A percentile compares a stretch with the other conserved stretches of the same genome.
Evolutionary conservation across 768 basidiomycete genomes (phyloP).

Genomic region (Artomyces pyxidatus): DNA sequence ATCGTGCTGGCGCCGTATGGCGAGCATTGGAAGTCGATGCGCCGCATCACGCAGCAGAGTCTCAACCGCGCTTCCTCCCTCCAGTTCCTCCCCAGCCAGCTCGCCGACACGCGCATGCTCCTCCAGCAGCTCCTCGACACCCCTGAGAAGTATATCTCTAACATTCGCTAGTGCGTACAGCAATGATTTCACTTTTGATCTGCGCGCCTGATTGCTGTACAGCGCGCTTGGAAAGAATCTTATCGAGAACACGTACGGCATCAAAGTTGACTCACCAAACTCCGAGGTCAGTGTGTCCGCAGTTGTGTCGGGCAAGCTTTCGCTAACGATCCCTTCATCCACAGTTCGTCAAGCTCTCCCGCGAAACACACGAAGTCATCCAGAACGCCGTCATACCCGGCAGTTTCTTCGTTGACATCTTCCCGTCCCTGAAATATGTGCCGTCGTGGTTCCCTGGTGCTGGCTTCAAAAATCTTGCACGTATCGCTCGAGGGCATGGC

Average conservation of each 20-base stretch:
- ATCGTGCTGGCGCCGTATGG: constrained; percentile 14
- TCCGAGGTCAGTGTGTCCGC: constrained; percentile 3
- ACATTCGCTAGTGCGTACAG: constrained; percentile 13
- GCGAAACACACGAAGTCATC: constrained; percentile 14
- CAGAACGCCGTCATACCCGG: constrained; percentile 15
- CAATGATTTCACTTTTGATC: not conserved
- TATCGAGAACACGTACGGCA: constrained; percentile 15
- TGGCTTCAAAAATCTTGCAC: constrained; percentile 16
- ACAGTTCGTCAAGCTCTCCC: constrained; percentile 12
- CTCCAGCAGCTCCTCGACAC: constrained; percentile 8
- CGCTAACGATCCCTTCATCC: not conserved
- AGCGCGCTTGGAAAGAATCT: constrained; percentile 14
- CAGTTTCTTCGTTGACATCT: constrained; percentile 14
- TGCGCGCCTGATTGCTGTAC: not conserved
- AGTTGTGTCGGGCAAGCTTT: not conserved
- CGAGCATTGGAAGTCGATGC: constrained; percentile 15
- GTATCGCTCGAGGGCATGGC: constrained; percentile 9
- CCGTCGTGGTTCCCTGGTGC: constrained; percentile 17
- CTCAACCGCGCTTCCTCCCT: constrained; percentile 13
- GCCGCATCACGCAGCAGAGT: constrained; percentile 13
- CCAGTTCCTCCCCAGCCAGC: constrained; percentile 10
- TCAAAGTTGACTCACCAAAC: constrained; percentile 10
- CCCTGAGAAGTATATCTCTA: constrained; percentile 9
- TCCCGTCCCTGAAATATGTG: constrained; percentile 11
- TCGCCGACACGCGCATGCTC: constrained; percentile 11